phyloP scores from a whole-genome alignment of 1,284 basidiomycete genomes.

The Hortiboletus rubellus region DNA sequence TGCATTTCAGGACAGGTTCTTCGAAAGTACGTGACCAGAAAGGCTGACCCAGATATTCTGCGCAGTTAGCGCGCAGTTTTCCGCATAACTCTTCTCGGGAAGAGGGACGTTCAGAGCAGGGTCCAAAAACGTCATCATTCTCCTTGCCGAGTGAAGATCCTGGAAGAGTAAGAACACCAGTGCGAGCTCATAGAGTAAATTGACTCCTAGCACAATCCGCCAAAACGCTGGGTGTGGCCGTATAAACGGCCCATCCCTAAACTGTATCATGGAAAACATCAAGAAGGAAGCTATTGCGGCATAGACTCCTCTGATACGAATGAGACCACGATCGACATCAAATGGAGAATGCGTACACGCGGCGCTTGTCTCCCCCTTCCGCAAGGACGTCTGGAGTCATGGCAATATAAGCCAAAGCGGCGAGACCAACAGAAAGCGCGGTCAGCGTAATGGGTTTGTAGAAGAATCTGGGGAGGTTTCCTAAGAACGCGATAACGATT shows the following conservation, averaged over 20 bases:
- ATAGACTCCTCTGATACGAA: constrained; percentile 58
- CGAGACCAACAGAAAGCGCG: constrained; percentile 62
- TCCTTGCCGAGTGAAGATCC: constrained; percentile 72
- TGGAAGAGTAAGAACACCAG: constrained; percentile 83
- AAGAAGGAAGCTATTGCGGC: constrained; percentile 71
- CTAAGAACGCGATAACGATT: neutral
- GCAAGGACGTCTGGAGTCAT: constrained; percentile 76
- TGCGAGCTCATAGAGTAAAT: constrained; percentile 76
- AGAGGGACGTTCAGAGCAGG: constrained; percentile 67
- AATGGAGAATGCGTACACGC: constrained; percentile 55
- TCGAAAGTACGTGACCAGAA: constrained; percentile 4
- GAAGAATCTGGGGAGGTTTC: constrained; percentile 60
- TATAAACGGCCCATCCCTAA: constrained; percentile 80
- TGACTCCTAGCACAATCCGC: constrained; percentile 72
- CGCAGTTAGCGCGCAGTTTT: constrained; percentile 68
- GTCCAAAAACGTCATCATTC: constrained; percentile 77
- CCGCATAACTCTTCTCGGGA: constrained; percentile 81
- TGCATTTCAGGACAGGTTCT: constrained; percentile 8
- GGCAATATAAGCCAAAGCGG: constrained; percentile 72
- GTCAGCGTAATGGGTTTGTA: constrained; percentile 79
- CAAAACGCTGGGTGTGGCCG: constrained; percentile 77
- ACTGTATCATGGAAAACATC: constrained; percentile 80
- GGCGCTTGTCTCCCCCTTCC: constrained; percentile 75
- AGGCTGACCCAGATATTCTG: constrained; percentile 63
- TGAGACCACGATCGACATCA: constrained; percentile 11